These are phyloP conservation scores for Glaciozyma antarctica DNA, from an alignment of 768 basidiomycete genomes.

Conservation along the genomic window DNA sequence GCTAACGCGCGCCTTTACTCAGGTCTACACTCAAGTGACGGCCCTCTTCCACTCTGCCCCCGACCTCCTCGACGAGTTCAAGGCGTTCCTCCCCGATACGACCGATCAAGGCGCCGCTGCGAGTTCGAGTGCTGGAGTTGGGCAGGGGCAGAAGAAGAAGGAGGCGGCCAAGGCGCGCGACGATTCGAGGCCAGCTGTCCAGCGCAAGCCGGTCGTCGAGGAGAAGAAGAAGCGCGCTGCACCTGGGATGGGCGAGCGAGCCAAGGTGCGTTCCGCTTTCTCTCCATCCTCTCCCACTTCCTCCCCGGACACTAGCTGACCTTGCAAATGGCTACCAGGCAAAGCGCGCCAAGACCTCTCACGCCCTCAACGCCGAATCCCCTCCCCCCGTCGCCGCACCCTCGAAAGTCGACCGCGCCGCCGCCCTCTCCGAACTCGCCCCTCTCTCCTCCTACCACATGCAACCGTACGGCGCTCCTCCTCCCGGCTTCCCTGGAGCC, in stretches of 20 bases:
- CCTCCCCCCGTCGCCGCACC: constrained; percentile 6
- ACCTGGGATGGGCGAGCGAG: constrained; percentile 27
- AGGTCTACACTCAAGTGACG: constrained; percentile 37
- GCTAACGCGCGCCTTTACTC: background rate
- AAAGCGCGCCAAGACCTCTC: constrained; percentile 27
- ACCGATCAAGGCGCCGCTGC: constrained; percentile 1
- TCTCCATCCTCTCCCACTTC: background rate
- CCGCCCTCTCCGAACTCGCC: background rate
- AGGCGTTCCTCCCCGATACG: constrained; percentile 36
- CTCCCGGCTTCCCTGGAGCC: constrained; percentile 27
- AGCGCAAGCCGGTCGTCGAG: background rate
- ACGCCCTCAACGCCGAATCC: constrained; percentile 15
- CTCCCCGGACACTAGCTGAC: background rate
- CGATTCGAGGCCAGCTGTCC: background rate
- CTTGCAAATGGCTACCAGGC: background rate
- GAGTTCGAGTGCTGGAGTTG: constrained; percentile 9
- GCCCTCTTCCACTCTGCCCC: constrained; percentile 33
- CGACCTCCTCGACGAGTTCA: constrained; percentile 37
- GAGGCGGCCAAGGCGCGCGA: background rate
- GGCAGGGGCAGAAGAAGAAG: background rate
- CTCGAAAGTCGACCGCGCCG: background rate
- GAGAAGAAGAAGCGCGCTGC: constrained; percentile 33
- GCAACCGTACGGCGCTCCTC: constrained; percentile 23
- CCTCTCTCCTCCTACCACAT: constrained; percentile 3
- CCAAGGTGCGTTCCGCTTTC: constrained; percentile 7